Evolutionary conservation across 2,329 filamentous ascomycete species (phyloP).

Genomic region (Apiospora koreana): DNA sequence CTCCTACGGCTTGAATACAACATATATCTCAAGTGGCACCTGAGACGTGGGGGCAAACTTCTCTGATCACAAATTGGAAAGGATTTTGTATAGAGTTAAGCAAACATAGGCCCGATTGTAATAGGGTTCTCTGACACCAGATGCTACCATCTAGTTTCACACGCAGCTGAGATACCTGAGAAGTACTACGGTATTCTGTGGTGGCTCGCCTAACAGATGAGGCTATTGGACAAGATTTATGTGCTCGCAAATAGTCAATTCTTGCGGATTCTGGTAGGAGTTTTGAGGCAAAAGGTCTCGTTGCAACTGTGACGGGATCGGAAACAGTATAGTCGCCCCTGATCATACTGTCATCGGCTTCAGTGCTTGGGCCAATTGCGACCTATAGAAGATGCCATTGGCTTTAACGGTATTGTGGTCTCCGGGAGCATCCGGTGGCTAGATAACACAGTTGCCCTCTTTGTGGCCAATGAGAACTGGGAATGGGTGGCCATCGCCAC

Average conservation of each 20-base stretch:
- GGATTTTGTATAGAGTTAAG: background rate
- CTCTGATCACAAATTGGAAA: background rate
- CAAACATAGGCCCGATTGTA: conserved; percentile 8
- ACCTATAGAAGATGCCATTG: background rate
- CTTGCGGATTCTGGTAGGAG: background rate
- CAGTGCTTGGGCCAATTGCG: background rate
- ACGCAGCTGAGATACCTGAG: background rate
- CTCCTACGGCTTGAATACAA: background rate
- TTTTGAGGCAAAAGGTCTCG: background rate
- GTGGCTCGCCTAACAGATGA: conserved; percentile 2
- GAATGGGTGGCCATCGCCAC: background rate
- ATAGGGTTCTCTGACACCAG: background rate
- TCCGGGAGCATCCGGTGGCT: background rate
- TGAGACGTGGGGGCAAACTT: background rate
- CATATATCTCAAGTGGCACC: conserved; percentile 5
- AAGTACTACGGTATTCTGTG: conserved; percentile 4
- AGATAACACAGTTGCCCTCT: background rate
- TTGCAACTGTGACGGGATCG: background rate
- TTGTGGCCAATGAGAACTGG: background rate
- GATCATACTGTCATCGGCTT: background rate
- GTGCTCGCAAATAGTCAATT: background rate
- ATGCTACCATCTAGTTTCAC: conserved; percentile 4
- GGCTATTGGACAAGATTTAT: background rate
- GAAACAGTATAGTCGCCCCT: conserved; percentile 2
- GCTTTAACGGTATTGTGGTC: background rate